Base-by-base conservation (phyloP, 305 asterid genomes). In the Lippia alba region DNA sequence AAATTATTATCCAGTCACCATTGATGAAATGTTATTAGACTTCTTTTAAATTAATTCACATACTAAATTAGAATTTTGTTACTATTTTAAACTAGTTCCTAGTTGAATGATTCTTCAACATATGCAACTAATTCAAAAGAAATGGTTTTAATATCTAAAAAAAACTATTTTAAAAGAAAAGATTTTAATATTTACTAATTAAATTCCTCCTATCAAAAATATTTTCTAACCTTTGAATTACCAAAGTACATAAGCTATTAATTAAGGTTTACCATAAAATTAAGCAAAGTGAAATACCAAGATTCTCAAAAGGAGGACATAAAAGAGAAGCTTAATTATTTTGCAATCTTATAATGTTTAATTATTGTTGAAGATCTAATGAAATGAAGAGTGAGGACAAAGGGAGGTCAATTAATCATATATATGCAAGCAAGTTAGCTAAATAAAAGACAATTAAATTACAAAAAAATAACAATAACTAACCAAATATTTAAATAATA, bases 311-410 rank as follows among this genome's bases (percentile, higher is more conserved):
- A n/a, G 41, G 9, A 24, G 30, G 30, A 24, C 30, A n/a, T n/a
- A 34, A 34, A 34, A 34, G 40, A 34, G 40, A 34, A 15, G 15
- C n/a, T n/a, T n/a, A n/a, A 4, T 20, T 20, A 4, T 4, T 57
- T 57, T n/a, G 20, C 45, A 57, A 32, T 57, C 12, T 57, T 57
- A 14, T 8, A 30, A 32, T 57, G 1, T 58, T 33, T 58, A 14
- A 32, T 58, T 53, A 33, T 12, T 7, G 15, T 15, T 16, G 15
- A 61, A 11, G 45, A 20, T 24, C 6, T 45, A 45, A 39, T 8
- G 32, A 67, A 55, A 54, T 41, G 56, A 56, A 67, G 44, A 24
- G 50, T 33, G 67, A 14, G 4, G 41, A 46, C 67, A 62, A 63
- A 63, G 56, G 68, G 4, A 62, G 12, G 67, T 20, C 3, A 20